Base-by-base conservation (phyloP, 768 basidiomycete genomes). In the Royoungia palumana region DNA sequence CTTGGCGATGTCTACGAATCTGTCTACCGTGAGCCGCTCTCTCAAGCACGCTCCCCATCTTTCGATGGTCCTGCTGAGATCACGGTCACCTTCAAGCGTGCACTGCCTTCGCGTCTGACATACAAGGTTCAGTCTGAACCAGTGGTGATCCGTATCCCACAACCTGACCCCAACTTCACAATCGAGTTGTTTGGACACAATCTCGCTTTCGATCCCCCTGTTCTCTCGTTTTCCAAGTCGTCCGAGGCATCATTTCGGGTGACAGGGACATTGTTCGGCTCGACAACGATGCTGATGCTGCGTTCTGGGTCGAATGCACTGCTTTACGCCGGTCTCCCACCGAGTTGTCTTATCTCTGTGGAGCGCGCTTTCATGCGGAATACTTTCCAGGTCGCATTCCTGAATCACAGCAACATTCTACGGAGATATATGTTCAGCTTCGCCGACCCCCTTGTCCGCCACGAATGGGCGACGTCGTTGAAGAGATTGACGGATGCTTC, bases 281-380 rank as follows among this genome's bases (percentile, higher is more conserved):
- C 79, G 25, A 92, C 89, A 63, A 82, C 82, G 20, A 80, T 97
- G 63, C 76, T 92, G 39, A 85, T 98, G 77, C 77, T 85, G 64
- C 82, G 93, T 40, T 79, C 84, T 38, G 94, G 96, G 2, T 75
- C 81, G 19, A 92, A 92, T 66, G 91, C 94, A 3, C 75, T 86
- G 38, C 75, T 81, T 47, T 98, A 97, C 65, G 72, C 83, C 2
- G 87, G 89, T 24, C 72, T 98, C 27, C 88, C 93, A 14, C 72
- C 87, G 46, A 91, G 85, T 64, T 85, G 80, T 57, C 75, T 83
- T 6, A 74, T 98, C 58, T 75, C 79, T 19, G 83, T 95, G 51
- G 93, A 95, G 63, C 85, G 93, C 17, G 85, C 91, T 0, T 97
- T 97, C 72, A 97, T 97, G 95, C 82, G 85, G 50, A 89, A 97